Evolutionary conservation across 345 rosid genomes (phyloP), one percentile per base, ranked within the genome.

Genomic region (Pseudoturritis turrita): DNA sequence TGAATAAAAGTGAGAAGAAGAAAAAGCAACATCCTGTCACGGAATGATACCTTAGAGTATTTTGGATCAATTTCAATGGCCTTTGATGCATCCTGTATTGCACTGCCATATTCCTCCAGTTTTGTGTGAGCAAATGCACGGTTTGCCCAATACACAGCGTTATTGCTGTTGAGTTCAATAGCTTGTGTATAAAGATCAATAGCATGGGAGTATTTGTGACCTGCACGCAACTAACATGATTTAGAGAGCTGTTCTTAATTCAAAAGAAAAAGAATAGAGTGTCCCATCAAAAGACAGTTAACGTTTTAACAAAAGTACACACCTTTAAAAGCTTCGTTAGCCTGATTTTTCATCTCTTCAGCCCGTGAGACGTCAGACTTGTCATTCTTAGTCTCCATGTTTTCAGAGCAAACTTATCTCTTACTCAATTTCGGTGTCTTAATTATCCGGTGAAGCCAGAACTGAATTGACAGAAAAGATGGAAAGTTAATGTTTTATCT

Each of bases 71-170:
- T 74, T 81, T 95, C 96, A 64, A 86, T 81, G 75, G 99, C 99
- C 83, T 83, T 81, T 19, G 97, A 84, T 60, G 97, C 96, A 86
- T 95, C 99, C 40, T 76, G 90, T 81, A 95, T 89, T 7, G 97
- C 96, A 79, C 99, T 91, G 6, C 99, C 99, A 79, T 89, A 95
- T 79, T 95, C 99, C 88, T 95, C 99, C 75, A 95, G 74, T 57
- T 89, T 95, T 8, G 93, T 76, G 80, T 91, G 99, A 51, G 99
- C 93, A 70, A 91, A 86, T 54, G 99, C 91, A 57, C 99, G 95
- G 69, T 95, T 91, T 35, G 99, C 99, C 85, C 92, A 95, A 74
- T 95, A 95, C 70, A 95, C 96, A 76, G 99, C 93, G 76, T 88
- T 95, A 50, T 74, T 76, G 23, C 77, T 18, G 62, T 80, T 84